phyloP scores from a whole-genome alignment of 176 grass and related monocot species.

The Chrysopogon serrulatus region DNA sequence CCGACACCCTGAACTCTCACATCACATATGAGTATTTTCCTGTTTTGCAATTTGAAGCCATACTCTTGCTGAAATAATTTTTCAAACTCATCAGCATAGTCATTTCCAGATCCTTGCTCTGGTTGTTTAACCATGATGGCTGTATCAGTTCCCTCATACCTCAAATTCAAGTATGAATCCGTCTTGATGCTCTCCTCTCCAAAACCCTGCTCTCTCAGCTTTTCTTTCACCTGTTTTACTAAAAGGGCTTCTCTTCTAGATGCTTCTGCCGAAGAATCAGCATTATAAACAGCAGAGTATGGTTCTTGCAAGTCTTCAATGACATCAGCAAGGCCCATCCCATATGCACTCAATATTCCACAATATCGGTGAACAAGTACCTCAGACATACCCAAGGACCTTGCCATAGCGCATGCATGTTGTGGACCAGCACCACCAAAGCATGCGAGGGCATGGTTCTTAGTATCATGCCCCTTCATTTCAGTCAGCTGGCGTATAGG shows the following conservation, averaged over 20 bases:
- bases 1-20: constrained; percentile 85
- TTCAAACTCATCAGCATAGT: constrained; percentile 79
- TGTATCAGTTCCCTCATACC: constrained; percentile 96
- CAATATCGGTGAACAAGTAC: constrained; percentile 91
- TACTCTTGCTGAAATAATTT: constrained; percentile 90
- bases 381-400: constrained; percentile 93
- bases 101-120: constrained; percentile 46
- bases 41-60: constrained; percentile 81
- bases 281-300: constrained; percentile 75
- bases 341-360: constrained; percentile 97
- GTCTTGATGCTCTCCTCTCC: constrained; percentile 69
- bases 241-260: constrained; percentile 63
- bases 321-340: constrained; percentile 98
- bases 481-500: constrained; percentile 92
- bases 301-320: constrained; percentile 91
- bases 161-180: constrained; percentile 84
- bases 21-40: constrained; percentile 94
- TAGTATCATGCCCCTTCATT: constrained; percentile 97
- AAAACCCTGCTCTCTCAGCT: constrained; percentile 76
- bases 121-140: constrained; percentile 88
- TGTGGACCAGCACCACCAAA: constrained; percentile 97
- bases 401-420: constrained; percentile 92
- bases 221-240: constrained; percentile 69
- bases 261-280: constrained; percentile 61
- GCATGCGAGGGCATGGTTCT: constrained; percentile 81